A percentile compares a stretch with the other conserved stretches of the same genome.
Evolutionary conservation across 164 flowering plant species (phyloP).

Genomic region (Tetracentron sinense): DNA sequence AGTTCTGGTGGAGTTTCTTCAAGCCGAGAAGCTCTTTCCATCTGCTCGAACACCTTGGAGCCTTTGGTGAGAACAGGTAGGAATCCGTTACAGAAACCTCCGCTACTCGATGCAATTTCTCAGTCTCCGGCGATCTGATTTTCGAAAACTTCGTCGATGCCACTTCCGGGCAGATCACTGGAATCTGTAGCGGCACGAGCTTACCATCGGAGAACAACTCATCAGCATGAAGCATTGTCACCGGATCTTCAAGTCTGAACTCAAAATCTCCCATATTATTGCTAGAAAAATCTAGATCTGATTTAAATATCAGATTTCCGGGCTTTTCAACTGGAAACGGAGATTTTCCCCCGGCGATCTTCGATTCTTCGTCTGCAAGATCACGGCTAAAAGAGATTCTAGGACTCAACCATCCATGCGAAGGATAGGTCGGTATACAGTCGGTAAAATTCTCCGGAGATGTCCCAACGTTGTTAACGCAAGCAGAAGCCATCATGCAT

Average conservation of each 20-base stretch:
- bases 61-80: conserved; percentile 72
- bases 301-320: conserved; percentile 4
- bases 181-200: conserved; percentile 61
- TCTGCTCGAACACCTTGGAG: conserved; percentile 83
- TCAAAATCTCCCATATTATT: conserved; percentile 60
- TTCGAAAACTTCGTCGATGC: conserved; percentile 10
- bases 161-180: conserved; percentile 12
- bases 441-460: conserved; percentile 53
- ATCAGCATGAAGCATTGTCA: conserved; percentile 80
- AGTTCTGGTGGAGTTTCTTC: conserved; percentile 47
- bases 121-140: conserved; percentile 30
- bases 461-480: conserved; percentile 61
- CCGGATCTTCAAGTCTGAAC: conserved; percentile 80
- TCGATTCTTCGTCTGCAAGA: conserved; percentile 28
- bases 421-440: conserved; percentile 32
- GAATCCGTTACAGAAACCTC: conserved; percentile 39
- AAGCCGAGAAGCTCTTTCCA: conserved; percentile 85
- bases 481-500: conserved; percentile 71
- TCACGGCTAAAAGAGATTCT: conserved; percentile 57
- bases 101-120: conserved; percentile 25
- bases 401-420: conserved; percentile 69
- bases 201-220: conserved; percentile 84
- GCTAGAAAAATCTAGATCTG: conserved; percentile 25
- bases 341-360: conserved; percentile 8
- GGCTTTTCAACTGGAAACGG: not conserved